phyloP scores from a whole-genome alignment of 805 yeast species.

The Saccharomyces paradoxus region DNA sequence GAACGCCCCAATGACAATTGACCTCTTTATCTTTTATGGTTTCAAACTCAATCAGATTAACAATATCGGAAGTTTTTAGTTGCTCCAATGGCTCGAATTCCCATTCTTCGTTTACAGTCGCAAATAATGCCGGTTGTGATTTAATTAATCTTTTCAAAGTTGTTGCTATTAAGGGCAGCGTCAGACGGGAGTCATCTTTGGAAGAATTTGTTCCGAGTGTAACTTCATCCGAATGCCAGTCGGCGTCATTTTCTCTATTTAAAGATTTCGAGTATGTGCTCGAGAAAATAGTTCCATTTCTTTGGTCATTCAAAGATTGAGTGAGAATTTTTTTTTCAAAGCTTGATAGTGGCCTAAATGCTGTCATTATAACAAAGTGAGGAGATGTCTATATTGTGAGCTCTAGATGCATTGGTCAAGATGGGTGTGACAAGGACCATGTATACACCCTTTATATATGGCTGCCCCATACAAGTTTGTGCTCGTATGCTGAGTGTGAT shows the following conservation, averaged over 20 bases:
- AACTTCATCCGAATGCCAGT: constrained; percentile 18
- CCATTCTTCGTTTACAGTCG: constrained; percentile 18
- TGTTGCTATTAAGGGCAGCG: constrained; percentile 10
- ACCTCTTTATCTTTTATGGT: constrained; percentile 20
- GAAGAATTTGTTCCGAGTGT: constrained; percentile 13
- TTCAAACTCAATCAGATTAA: constrained; percentile 19
- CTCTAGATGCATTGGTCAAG: too few relatives aligned
- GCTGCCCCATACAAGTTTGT: neutral
- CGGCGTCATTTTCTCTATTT: neutral
- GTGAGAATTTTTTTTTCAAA: constrained; percentile 21
- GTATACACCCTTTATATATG: neutral
- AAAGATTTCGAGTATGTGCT: constrained; percentile 10
- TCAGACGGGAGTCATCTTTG: constrained; percentile 12
- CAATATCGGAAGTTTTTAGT: constrained; percentile 17
- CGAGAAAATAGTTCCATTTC: constrained; percentile 25
- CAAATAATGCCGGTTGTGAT: constrained; percentile 18
- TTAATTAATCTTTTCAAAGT: constrained; percentile 18
- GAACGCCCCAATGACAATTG: constrained; percentile 23
- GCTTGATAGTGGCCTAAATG: constrained; percentile 19
- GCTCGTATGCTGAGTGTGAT: neutral
- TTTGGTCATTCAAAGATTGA: constrained; percentile 16
- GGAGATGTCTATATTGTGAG: neutral
- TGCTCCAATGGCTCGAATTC: constrained; percentile 17
- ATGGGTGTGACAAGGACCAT: neutral
- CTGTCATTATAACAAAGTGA: neutral